Evolutionary conservation across 768 basidiomycete species (phyloP).

Genomic region (Phylloporus arenicola): DNA sequence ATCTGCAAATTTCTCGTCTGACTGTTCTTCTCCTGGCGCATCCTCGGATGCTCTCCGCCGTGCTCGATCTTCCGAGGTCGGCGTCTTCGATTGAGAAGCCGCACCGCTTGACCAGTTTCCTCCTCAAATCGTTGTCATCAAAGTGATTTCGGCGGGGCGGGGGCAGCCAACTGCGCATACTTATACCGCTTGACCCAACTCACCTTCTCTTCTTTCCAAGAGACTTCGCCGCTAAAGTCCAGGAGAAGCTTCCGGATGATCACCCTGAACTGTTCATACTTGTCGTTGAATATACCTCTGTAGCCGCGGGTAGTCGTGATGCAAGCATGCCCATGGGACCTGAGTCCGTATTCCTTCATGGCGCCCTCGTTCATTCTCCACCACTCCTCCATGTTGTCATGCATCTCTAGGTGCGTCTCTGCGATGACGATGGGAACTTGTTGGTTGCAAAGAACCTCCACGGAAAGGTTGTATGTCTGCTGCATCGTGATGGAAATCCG

Average conservation of each 20-base stretch:
- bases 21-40: slow-evolving; percentile 9
- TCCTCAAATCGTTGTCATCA: slow-evolving; percentile 11
- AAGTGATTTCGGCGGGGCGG: slow-evolving; percentile 10
- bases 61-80: slow-evolving; percentile 15
- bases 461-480: slow-evolving; percentile 32
- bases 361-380: slow-evolving; percentile 33
- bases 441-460: slow-evolving; percentile 35
- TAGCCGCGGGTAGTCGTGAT: slow-evolving; percentile 32
- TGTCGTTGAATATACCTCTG: slow-evolving; percentile 18
- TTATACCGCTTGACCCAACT: slow-evolving; percentile 26
- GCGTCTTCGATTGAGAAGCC: slow-evolving; percentile 22
- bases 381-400: slow-evolving; percentile 34
- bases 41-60: too few relatives aligned
- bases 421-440: slow-evolving; percentile 29
- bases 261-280: too few relatives aligned
- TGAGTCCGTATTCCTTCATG: slow-evolving; percentile 31
- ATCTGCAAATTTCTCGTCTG: slow-evolving; percentile 11
- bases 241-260: slow-evolving; percentile 19
- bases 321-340: slow-evolving; percentile 35
- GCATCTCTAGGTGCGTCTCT: slow-evolving; percentile 32
- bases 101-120: slow-evolving; percentile 20
- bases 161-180: slow-evolving; percentile 23
- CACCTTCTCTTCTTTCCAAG: slow-evolving; percentile 24
- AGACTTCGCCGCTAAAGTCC: slow-evolving; percentile 8
- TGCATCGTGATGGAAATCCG: slow-evolving; percentile 20